A percentile compares a stretch with the other conserved stretches of the same genome.
Evolutionary conservation across 257 asterid genomes (phyloP).

Genomic region (Solanum pinnatisectum): DNA sequence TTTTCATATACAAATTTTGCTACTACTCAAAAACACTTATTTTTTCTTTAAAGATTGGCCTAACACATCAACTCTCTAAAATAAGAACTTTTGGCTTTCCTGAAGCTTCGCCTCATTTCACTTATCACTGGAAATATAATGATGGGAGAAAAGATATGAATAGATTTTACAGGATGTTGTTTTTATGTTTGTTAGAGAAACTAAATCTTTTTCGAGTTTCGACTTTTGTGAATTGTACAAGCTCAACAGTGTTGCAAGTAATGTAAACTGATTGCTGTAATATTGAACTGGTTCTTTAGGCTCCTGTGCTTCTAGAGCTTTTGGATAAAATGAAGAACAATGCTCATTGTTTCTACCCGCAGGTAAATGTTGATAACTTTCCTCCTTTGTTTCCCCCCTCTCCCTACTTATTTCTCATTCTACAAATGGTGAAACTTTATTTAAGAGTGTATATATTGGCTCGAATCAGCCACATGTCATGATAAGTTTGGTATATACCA

Average conservation of each 20-base stretch:
- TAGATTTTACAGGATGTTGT: not conserved
- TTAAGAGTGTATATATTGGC: not conserved
- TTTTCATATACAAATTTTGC: no score
- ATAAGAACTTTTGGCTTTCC: no score
- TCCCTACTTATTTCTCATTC: not conserved
- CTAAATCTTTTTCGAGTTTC: not conserved
- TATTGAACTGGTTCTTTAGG: slow-evolving; percentile 28
- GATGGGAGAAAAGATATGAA: not conserved
- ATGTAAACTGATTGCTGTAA: not conserved
- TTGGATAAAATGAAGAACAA: slow-evolving; percentile 56
- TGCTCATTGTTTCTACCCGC: slow-evolving; percentile 48
- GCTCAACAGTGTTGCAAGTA: no score
- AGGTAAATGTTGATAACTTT: slow-evolving; percentile 27
- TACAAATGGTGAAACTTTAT: not conserved
- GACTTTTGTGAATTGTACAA: not conserved
- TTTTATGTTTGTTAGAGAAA: not conserved
- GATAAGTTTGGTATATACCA: not conserved
- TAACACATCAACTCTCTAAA: no score
- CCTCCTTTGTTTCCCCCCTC: not conserved
- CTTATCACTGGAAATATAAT: not conserved
- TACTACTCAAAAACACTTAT: no score
- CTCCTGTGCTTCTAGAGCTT: slow-evolving; percentile 70
- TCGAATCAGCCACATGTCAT: not conserved
- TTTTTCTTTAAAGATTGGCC: no score
- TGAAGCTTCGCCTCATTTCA: not conserved